Conservation (phyloP, 805 yeast species). For the Ogataea methanolica region DNA sequence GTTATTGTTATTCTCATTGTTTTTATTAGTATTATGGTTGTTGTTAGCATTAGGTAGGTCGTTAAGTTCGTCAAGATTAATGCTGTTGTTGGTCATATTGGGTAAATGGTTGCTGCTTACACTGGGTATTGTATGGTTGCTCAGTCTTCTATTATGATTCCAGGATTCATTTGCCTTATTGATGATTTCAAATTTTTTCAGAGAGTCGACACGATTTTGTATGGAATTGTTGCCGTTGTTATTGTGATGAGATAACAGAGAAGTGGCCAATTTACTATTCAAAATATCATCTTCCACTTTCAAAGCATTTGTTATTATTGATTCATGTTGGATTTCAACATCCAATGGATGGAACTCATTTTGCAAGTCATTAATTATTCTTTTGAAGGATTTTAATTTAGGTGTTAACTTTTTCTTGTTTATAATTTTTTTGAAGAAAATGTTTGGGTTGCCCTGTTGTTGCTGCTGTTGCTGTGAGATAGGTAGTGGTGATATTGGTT, state of each 20-base stretch:
- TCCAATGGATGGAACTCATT: conserved; percentile 32
- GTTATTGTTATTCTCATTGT: neutral
- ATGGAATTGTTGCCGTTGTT: conserved; percentile 3
- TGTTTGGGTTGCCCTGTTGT: conserved; percentile 9
- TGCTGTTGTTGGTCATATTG: neutral
- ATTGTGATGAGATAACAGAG: conserved; percentile 6
- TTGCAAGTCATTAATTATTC: conserved; percentile 31
- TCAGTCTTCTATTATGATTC: conserved; percentile 23
- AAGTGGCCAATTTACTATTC: conserved; percentile 9
- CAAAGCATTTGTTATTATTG: conserved; percentile 28
- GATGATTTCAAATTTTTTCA: conserved; percentile 30
- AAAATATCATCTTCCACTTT: conserved; percentile 27
- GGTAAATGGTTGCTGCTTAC: neutral
- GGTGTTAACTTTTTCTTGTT: conserved; percentile 28
- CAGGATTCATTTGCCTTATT: conserved; percentile 33
- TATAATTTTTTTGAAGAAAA: conserved; percentile 28
- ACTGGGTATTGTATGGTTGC: conserved; percentile 4
- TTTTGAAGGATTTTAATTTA: conserved; percentile 30
- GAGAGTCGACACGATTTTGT: conserved; percentile 15
- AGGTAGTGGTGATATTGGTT: neutral
- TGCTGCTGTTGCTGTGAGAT: neutral
- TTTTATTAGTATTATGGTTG: neutral
- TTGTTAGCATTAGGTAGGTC: conserved; percentile 1
- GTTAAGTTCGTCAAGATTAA: conserved; percentile 2
- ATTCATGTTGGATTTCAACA: conserved; percentile 32